A percentile compares a stretch with the other conserved stretches of the same genome.
Conservation (phyloP, 257 asterid genomes). For the Mentha longifolia region DNA sequence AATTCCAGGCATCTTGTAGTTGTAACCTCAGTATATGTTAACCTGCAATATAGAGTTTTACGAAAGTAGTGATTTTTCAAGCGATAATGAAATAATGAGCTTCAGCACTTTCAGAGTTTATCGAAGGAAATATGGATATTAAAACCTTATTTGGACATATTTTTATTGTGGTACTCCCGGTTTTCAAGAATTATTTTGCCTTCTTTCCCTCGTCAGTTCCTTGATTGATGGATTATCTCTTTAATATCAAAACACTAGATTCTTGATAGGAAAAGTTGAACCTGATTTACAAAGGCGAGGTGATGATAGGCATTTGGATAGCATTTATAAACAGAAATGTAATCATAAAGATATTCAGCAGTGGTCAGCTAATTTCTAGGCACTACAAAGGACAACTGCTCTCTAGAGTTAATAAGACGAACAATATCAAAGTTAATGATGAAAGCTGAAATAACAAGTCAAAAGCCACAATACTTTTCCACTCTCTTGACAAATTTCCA, state of each 20-base stretch:
- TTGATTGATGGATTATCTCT: neutral
- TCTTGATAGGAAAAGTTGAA: neutral
- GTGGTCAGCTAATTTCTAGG: neutral
- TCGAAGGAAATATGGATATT: slow-evolving; percentile 7
- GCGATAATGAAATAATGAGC: neutral
- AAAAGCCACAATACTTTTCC: neutral
- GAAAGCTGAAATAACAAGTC: neutral
- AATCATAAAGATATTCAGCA: neutral
- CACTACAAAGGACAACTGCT: neutral
- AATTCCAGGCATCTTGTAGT: neutral
- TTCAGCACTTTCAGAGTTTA: slow-evolving; percentile 1
- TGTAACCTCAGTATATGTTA: neutral
- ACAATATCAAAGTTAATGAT: no score
- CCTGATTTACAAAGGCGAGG: neutral
- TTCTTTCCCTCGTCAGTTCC: neutral
- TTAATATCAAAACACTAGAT: neutral
- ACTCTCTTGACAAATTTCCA: neutral
- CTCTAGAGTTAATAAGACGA: neutral
- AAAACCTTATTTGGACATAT: neutral
- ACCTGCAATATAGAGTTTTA: neutral
- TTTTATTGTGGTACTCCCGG: neutral
- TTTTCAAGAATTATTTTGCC: neutral
- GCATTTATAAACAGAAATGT: neutral
- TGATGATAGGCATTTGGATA: neutral
- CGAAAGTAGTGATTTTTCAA: neutral